Evolutionary conservation across 2,329 filamentous ascomycete genomes (phyloP).

Genomic region (Trichoderma breve): DNA sequence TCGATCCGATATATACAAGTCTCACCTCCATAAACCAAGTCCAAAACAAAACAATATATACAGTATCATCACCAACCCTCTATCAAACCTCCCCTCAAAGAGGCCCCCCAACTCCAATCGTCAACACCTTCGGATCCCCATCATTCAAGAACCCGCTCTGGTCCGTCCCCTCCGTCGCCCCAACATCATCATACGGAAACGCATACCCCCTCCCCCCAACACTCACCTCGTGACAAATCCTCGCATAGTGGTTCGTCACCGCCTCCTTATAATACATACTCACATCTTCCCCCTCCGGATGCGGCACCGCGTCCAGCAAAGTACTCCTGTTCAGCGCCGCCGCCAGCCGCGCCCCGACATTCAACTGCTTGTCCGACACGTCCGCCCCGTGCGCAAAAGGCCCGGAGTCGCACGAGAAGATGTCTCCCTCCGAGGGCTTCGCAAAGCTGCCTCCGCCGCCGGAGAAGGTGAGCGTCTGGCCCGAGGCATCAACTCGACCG

Average conservation of each 20-base stretch:
- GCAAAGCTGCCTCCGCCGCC: slow-evolving; percentile 44
- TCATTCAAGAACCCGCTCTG: slow-evolving; percentile 63
- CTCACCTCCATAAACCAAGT: neutral
- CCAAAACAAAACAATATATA: neutral
- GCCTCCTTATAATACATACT: slow-evolving; percentile 51
- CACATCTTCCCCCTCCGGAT: slow-evolving; percentile 51
- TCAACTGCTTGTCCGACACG: slow-evolving; percentile 49
- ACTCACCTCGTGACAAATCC: slow-evolving; percentile 61
- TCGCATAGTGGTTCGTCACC: slow-evolving; percentile 65
- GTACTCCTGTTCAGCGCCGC: slow-evolving; percentile 76
- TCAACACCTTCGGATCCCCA: slow-evolving; percentile 52
- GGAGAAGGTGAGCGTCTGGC: slow-evolving; percentile 40
- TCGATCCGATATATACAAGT: neutral
- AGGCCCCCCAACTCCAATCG: slow-evolving; percentile 53
- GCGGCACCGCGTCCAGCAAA: slow-evolving; percentile 52
- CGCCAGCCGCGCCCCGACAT: slow-evolving; percentile 69
- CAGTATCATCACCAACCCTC: neutral
- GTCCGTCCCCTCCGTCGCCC: slow-evolving; percentile 51
- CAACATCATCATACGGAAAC: slow-evolving; percentile 71
- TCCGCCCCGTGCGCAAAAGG: slow-evolving; percentile 50
- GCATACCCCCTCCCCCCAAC: slow-evolving; percentile 63
- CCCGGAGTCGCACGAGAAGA: slow-evolving; percentile 55
- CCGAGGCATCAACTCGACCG: slow-evolving; percentile 41
- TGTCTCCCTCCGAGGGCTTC: slow-evolving; percentile 47
- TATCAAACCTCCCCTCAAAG: slow-evolving; percentile 13